Conservation (phyloP, 192 early-diverging fungal genomes). For the Backusella circina region DNA sequence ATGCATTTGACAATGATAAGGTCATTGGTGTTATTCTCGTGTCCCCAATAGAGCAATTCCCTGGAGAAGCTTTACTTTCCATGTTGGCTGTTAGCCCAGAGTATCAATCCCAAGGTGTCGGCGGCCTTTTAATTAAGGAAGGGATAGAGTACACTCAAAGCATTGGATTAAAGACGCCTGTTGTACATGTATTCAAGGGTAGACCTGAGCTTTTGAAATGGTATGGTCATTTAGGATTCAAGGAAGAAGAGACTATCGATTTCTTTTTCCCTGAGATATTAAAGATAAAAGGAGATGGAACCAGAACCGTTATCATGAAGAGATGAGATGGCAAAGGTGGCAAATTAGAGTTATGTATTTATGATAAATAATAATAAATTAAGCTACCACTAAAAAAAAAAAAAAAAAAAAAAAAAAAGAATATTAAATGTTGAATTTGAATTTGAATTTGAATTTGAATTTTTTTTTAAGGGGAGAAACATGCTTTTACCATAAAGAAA, state of each 20-base stretch:
- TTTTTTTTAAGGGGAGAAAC: too few relatives aligned
- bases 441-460: too few relatives aligned
- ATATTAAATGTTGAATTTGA: too few relatives aligned
- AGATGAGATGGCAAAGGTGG: neutral
- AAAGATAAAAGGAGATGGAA: neutral
- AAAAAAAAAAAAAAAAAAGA: too few relatives aligned
- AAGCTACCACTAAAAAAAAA: too few relatives aligned
- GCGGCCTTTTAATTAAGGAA: neutral
- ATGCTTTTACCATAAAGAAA: neutral
- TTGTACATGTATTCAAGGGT: neutral
- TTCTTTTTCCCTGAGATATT: neutral
- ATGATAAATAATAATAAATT: neutral
- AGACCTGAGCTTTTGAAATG: neutral
- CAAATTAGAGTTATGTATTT: neutral
- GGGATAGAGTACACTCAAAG: neutral
- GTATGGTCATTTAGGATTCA: neutral
- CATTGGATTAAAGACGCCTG: neutral
- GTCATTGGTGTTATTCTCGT: neutral
- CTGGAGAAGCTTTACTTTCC: neutral
- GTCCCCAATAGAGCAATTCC: neutral
- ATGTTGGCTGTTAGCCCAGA: neutral
- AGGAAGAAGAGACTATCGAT: neutral
- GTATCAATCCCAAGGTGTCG: neutral
- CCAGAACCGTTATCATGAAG: neutral
- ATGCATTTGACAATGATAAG: neutral